Percentiles rank a stretch among this genome's conserved stretches.
phyloP scores from a whole-genome alignment of 1,139 yeast genomes.

The Pichia sp. region DNA sequence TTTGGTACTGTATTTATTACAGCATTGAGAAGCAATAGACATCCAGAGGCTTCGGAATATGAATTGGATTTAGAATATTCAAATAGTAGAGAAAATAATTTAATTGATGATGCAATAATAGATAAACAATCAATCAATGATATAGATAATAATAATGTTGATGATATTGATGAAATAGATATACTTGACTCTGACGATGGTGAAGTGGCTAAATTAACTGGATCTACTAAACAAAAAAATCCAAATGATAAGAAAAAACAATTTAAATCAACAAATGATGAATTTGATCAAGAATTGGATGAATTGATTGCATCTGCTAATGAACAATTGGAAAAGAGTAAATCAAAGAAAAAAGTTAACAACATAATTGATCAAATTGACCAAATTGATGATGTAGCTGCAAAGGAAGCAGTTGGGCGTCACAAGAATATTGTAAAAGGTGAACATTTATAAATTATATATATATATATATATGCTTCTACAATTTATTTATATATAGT shows the following conservation, averaged over 20 bases:
- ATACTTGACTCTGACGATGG: constrained; percentile 12
- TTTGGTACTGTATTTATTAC: constrained; percentile 12
- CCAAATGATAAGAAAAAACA: background rate
- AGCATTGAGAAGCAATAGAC: constrained; percentile 7
- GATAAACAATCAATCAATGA: background rate
- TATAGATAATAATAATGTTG: background rate
- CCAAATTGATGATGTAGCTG: constrained; percentile 1
- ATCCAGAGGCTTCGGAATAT: constrained; percentile 4
- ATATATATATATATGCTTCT: background rate
- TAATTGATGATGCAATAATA: constrained; percentile 6
- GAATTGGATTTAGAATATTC: constrained; percentile 10
- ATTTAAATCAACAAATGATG: background rate
- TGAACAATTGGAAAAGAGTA: background rate
- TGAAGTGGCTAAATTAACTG: constrained; percentile 3
- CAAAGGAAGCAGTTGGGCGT: constrained; percentile 3
- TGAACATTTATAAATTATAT: constrained; percentile 2
- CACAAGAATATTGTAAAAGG: constrained; percentile 5
- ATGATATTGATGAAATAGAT: constrained; percentile 10
- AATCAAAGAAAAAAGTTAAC: background rate
- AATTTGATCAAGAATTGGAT: constrained; percentile 7
- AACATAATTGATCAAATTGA: background rate
- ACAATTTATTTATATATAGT: background rate
- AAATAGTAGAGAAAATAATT: constrained; percentile 4
- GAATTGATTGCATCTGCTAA: constrained; percentile 6
- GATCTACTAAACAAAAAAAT: background rate